phyloP scores from a whole-genome alignment of 192 early-diverging fungal species.

The Chytriomyces confervae region DNA sequence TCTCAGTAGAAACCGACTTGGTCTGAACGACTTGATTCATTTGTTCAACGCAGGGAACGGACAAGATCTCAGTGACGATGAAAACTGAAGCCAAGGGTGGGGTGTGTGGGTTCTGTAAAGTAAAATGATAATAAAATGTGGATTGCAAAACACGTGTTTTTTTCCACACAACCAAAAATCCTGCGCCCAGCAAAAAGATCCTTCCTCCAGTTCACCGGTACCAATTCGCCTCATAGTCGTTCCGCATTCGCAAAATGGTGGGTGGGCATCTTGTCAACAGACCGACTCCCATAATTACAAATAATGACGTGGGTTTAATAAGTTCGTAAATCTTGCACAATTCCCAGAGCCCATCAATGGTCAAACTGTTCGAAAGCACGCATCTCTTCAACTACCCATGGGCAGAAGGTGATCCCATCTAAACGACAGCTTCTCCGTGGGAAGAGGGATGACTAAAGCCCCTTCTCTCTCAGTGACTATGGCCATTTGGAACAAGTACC shows the following conservation, averaged over 20 bases:
- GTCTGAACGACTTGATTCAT: slow-evolving; percentile 43
- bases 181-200: no score
- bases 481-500: slow-evolving; percentile 94
- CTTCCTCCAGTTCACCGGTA: no score
- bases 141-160: no score
- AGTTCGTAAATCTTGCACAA: not conserved
- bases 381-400: slow-evolving; percentile 70
- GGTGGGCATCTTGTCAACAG: not conserved
- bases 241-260: not conserved
- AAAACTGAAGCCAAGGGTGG: not conserved
- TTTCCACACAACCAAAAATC: no score
- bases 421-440: not conserved
- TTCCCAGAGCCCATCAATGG: slow-evolving; percentile 56
- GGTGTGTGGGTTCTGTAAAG: no score
- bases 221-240: not conserved
- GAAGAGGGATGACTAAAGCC: not conserved
- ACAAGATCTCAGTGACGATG: slow-evolving; percentile 20
- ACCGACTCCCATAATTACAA: not conserved
- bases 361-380: slow-evolving; percentile 83
- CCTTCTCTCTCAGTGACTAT: slow-evolving; percentile 65
- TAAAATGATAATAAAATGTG: no score
- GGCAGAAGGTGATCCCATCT: not conserved
- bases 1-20: slow-evolving; percentile 30
- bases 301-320: not conserved
- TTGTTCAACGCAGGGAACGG: slow-evolving; percentile 35